Base-by-base conservation (phyloP, 1,284 basidiomycete genomes). In the Puccinia horiana region DNA sequence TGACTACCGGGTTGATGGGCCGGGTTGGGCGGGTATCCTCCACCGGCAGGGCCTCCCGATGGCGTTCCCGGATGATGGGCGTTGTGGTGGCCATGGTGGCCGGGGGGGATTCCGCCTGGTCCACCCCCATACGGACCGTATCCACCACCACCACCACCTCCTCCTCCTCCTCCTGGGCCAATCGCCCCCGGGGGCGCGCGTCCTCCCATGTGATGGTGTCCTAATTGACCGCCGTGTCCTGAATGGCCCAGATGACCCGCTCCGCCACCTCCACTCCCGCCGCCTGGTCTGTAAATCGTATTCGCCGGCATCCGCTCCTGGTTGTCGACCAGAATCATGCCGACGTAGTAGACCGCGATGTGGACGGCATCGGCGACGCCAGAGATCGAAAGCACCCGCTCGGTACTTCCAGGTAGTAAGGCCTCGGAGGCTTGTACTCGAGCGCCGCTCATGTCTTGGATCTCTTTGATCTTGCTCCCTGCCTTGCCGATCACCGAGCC, bases 301-400 rank as follows among this genome's bases (percentile, higher is more conserved):
- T 89, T 88, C n/a, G 92, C 70, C 23, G 90, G 9, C 92, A 93
- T 90, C 90, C 93, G 92, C 85, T 96, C 95, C 87, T 96, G 93
- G 69, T 95, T 94, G 87, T 98, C 96, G 84, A 98, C 93, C 83
- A 98, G 91, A 84, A 98, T 97, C 84, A 95, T 96, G 76, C 96
- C 96, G 83, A 98, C 96, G 87, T 99, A 98, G 89, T 98, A 99
- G 8, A 97, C 98, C 42, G 97, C 97, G 84, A 99, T 99, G 88
- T 99, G 97, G 82, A 99, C 96, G 26, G 97, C 97, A 87, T 99
- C 97, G n/a, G 97, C 97, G 61, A 99, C 97, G 80, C 97, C 97
- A 52, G 96, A 95, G 70, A 99, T 96, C 84, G 94, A 97, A 82
- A 99, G 90, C 35, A 99, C 94, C 82, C 95, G 93, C 94, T 99